phyloP scores from a whole-genome alignment of 2,329 filamentous ascomycete species.

The Aspergillus uvarum region DNA sequence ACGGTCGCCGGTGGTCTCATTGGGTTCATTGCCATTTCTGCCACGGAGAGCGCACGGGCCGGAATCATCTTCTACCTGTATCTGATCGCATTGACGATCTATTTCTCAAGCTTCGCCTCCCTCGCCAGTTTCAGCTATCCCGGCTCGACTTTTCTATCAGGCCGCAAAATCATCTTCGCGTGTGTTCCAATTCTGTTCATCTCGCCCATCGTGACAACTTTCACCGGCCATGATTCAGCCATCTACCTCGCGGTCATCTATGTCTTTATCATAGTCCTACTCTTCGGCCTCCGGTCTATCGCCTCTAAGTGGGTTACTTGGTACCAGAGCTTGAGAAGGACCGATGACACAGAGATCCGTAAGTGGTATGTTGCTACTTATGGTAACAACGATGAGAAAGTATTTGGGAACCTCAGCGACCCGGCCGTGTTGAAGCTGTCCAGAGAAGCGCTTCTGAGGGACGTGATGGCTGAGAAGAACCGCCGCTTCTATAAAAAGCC shows the following conservation, averaged over 20 bases:
- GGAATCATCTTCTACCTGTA: slow-evolving; percentile 62
- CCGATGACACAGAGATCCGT: slow-evolving; percentile 41
- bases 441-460: slow-evolving; percentile 46
- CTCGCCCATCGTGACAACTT: slow-evolving; percentile 58
- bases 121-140: slow-evolving; percentile 56
- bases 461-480: slow-evolving; percentile 47
- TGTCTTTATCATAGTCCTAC: slow-evolving; percentile 52
- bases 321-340: slow-evolving; percentile 44
- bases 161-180: slow-evolving; percentile 55
- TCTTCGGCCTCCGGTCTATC: slow-evolving; percentile 55
- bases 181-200: slow-evolving; percentile 58
- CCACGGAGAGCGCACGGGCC: slow-evolving; percentile 44
- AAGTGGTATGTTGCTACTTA: slow-evolving; percentile 41
- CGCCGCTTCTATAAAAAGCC: slow-evolving; percentile 46
- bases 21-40: slow-evolving; percentile 53
- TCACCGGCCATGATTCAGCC: slow-evolving; percentile 53
- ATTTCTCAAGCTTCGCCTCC: slow-evolving; percentile 58
- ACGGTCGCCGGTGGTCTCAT: slow-evolving; percentile 54
- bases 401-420: slow-evolving; percentile 48
- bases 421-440: slow-evolving; percentile 51
- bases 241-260: slow-evolving; percentile 59
- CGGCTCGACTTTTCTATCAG: slow-evolving; percentile 57
- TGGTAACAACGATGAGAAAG: slow-evolving; percentile 36
- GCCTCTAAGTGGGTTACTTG: slow-evolving; percentile 61
- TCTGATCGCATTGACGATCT: slow-evolving; percentile 57